A percentile compares a stretch with the other conserved stretches of the same genome.
phyloP scores from a whole-genome alignment of 305 asterid genomes.

The Withania somnifera region DNA sequence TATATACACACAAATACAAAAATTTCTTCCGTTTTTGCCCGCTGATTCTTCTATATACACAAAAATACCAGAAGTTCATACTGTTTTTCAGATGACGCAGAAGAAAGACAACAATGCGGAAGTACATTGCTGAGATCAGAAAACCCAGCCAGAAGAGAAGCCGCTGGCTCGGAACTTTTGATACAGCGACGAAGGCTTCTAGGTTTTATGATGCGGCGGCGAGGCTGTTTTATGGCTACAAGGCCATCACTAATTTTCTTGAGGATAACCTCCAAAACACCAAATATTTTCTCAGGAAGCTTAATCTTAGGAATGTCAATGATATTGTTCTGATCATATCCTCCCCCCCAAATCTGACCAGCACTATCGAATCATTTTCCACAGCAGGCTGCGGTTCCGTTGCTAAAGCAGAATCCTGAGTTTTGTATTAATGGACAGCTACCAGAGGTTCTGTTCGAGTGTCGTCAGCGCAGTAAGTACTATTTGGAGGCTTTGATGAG shows the following conservation, averaged over 20 bases:
- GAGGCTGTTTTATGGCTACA: background rate
- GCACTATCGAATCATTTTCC: too few relatives aligned
- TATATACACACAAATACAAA: background rate
- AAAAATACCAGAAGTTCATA: background rate
- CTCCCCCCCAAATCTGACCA: too few relatives aligned
- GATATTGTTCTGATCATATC: too few relatives aligned
- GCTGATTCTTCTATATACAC: background rate
- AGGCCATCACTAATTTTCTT: background rate
- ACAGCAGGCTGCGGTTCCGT: too few relatives aligned
- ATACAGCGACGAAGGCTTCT: constrained; percentile 23
- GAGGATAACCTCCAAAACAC: background rate
- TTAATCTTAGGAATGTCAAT: too few relatives aligned
- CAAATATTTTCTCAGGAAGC: background rate
- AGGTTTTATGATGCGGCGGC: constrained; percentile 23
- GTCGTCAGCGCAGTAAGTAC: background rate
- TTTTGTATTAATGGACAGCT: too few relatives aligned
- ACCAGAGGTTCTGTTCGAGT: too few relatives aligned
- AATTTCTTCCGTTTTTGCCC: background rate
- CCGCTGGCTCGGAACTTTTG: constrained; percentile 25
- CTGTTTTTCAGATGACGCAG: background rate
- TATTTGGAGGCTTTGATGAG: background rate
- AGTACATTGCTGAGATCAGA: constrained; percentile 25
- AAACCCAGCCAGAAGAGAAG: constrained; percentile 20
- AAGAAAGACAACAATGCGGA: background rate
- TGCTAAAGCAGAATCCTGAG: too few relatives aligned